These are phyloP conservation scores for Circinella minor DNA, from an alignment of 371 early-diverging fungal species.

Conservation along the genomic window DNA sequence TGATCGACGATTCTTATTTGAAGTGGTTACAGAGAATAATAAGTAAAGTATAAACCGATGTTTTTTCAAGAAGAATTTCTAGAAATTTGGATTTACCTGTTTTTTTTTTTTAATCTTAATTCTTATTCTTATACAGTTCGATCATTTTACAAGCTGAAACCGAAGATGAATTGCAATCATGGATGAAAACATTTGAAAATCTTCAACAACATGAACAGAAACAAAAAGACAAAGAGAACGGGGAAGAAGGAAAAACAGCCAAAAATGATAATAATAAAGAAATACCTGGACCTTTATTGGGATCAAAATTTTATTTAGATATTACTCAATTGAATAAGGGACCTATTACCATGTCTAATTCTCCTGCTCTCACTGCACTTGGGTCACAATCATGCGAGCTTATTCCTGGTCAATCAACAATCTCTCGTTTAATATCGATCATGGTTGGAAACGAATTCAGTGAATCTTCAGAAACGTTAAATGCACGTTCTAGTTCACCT, in stretches of 20 bases:
- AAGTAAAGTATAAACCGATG: background rate
- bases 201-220: background rate
- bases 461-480: background rate
- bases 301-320: conserved; percentile 11
- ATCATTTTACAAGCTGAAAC: conserved; percentile 70
- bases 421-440: background rate
- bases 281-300: conserved; percentile 20
- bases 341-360: conserved; percentile 1
- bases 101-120: no score
- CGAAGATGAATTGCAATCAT: conserved; percentile 67
- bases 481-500: background rate
- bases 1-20: conserved; percentile 77
- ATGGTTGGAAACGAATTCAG: conserved; percentile 2
- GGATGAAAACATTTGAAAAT: conserved; percentile 65
- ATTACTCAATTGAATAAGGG: background rate
- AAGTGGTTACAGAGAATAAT: conserved; percentile 35
- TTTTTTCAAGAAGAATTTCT: no score
- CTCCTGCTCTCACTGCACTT: conserved; percentile 12
- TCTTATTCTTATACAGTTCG: conserved; percentile 14
- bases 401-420: background rate
- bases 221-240: background rate
- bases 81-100: no score
- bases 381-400: background rate
- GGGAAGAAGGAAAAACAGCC: conserved; percentile 1
- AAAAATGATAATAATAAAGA: background rate